Percentiles rank a stretch among this genome's conserved stretches.
These are phyloP conservation scores for Grammothele lineata DNA, from an alignment of 768 basidiomycete species.

Conservation along the genomic window DNA sequence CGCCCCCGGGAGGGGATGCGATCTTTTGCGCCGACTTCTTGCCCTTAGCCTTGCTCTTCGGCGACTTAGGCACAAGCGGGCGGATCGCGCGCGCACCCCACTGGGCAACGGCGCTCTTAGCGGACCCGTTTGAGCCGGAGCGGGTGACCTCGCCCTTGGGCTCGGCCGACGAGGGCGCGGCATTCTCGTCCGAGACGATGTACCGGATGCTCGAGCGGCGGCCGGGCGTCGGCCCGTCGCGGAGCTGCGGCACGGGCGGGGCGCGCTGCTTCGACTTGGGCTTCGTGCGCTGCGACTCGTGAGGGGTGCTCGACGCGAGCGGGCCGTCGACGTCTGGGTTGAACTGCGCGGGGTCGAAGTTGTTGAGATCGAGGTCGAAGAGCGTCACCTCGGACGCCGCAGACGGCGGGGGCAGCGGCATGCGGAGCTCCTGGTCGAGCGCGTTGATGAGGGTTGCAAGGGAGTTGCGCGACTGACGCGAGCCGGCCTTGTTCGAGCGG, in stretches of 20 bases:
- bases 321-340: constrained; percentile 32
- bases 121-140: not conserved
- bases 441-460: constrained; percentile 37
- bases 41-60: constrained; percentile 46
- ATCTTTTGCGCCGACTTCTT: constrained; percentile 31
- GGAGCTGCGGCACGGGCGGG: constrained; percentile 22
- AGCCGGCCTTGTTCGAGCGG: constrained; percentile 44
- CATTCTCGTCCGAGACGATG: constrained; percentile 53
- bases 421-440: constrained; percentile 26
- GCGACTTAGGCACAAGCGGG: constrained; percentile 53
- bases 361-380: constrained; percentile 42
- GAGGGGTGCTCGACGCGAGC: constrained; percentile 61
- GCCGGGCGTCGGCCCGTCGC: constrained; percentile 12
- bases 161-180: constrained; percentile 6
- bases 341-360: constrained; percentile 8
- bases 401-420: constrained; percentile 36
- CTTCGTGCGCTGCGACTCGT: constrained; percentile 35
- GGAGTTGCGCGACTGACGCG: constrained; percentile 55
- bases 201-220: constrained; percentile 62
- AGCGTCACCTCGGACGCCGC: constrained; percentile 60
- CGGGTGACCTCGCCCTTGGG: constrained; percentile 1
- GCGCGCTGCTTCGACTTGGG: constrained; percentile 19
- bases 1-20: constrained; percentile 31
- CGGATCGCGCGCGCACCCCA: constrained; percentile 36
- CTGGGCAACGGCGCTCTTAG: constrained; percentile 9